These are phyloP conservation scores for Wickerhamiella spandovensis DNA, from an alignment of 805 yeast genomes.

Conservation along the genomic window DNA sequence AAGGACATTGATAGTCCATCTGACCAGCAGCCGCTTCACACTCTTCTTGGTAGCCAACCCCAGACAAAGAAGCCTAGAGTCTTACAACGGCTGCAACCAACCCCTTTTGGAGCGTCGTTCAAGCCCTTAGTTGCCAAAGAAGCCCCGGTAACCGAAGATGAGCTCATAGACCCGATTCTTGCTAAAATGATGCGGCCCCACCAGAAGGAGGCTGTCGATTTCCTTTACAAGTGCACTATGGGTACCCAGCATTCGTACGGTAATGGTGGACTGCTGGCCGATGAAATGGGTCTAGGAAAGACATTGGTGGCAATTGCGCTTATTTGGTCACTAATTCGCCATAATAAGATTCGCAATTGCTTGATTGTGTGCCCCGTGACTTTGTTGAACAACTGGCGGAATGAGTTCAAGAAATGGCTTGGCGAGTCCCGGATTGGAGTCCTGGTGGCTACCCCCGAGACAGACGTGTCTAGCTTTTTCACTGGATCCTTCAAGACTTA, in stretches of 20 bases:
- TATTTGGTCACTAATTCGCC: constrained; percentile 64
- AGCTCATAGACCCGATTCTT: constrained; percentile 25
- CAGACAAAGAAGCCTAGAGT: background rate
- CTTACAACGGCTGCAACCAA: too few species aligned
- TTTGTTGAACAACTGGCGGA: constrained; percentile 72
- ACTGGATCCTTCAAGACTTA: constrained; percentile 55
- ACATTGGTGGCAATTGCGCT: constrained; percentile 75
- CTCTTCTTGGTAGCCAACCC: background rate
- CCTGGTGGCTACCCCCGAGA: constrained; percentile 42
- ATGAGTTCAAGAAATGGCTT: constrained; percentile 84
- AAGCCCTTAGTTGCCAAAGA: background rate
- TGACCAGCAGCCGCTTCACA: background rate
- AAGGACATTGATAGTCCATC: too few species aligned
- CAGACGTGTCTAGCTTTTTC: constrained; percentile 31
- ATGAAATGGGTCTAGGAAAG: constrained; percentile 94
- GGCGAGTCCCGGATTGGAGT: constrained; percentile 52
- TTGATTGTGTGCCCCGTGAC: constrained; percentile 89
- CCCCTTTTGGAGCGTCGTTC: too few species aligned
- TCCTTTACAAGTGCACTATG: constrained; percentile 72
- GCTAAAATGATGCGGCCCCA: constrained; percentile 50
- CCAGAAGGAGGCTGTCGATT: constrained; percentile 72
- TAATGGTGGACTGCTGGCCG: constrained; percentile 79
- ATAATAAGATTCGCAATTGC: constrained; percentile 36
- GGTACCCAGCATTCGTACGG: constrained; percentile 38
- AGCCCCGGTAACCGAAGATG: background rate